A percentile compares a stretch with the other conserved stretches of the same genome.
Conservation (phyloP, 139 green algal species). For the Chlorella sp. region DNA sequence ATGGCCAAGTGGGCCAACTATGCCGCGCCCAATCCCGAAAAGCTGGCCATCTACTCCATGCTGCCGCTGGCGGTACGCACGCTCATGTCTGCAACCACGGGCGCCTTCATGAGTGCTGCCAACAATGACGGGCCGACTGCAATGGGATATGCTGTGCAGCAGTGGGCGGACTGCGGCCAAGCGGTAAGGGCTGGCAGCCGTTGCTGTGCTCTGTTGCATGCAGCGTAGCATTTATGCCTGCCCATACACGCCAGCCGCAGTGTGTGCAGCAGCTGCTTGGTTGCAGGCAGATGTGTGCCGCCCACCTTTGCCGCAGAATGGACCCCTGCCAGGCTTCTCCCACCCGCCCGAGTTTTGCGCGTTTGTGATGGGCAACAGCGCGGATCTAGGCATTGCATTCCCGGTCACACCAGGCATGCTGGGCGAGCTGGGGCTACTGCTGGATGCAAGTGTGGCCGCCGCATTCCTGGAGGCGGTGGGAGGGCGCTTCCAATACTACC, state of each 20-base stretch:
- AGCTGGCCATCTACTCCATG: conserved; percentile 14
- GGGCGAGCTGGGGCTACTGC: background rate
- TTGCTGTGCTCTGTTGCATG: background rate
- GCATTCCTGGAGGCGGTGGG: conserved; percentile 1
- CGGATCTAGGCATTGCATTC: background rate
- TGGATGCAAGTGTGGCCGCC: background rate
- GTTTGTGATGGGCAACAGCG: background rate
- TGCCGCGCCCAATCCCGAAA: background rate
- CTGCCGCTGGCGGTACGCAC: conserved; percentile 20
- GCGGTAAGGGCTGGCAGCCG: background rate
- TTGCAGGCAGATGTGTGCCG: too few relatives aligned
- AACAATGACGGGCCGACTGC: too few relatives aligned
- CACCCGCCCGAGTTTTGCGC: conserved; percentile 31
- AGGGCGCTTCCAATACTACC: too few relatives aligned
- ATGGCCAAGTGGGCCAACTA: background rate
- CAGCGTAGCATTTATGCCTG: too few relatives aligned
- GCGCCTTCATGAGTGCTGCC: background rate
- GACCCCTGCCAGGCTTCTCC: conserved; percentile 15
- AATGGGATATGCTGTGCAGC: background rate
- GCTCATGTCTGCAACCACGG: background rate
- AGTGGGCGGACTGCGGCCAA: conserved; percentile 4
- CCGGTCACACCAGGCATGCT: background rate
- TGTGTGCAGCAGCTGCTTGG: background rate
- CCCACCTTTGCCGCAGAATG: background rate
- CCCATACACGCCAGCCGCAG: background rate